phyloP scores from a whole-genome alignment of 805 yeast genomes.

The Kazachstania martiniae region DNA sequence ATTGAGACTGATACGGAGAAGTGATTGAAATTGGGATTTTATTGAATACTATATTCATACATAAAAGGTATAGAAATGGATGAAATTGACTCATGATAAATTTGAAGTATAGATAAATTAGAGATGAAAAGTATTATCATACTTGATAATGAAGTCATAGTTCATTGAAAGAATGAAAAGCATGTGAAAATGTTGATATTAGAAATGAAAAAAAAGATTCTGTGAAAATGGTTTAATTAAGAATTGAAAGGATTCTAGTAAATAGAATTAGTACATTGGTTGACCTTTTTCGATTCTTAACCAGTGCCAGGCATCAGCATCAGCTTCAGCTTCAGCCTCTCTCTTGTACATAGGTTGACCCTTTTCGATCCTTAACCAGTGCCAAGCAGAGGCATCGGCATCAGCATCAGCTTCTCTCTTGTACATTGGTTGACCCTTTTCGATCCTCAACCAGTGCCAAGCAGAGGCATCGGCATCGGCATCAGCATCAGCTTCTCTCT shows the following conservation, averaged over 20 bases:
- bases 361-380: conserved; percentile 17
- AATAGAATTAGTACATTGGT: conserved; percentile 16
- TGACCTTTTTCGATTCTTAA: conserved; percentile 17
- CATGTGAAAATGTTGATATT: too few species aligned
- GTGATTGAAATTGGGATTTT: too few species aligned
- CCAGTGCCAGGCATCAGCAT: conserved; percentile 21
- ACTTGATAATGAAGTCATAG: too few species aligned
- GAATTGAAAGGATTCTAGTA: not conserved
- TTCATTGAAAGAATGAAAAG: too few species aligned
- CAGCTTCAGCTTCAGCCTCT: conserved; percentile 12
- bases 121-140: too few species aligned
- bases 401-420: conserved; percentile 20
- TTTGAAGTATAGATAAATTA: not conserved
- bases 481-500: conserved; percentile 23
- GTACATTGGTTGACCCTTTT: conserved; percentile 22
- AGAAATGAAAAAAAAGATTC: too few species aligned
- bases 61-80: too few species aligned
- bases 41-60: too few species aligned
- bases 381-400: conserved; percentile 20
- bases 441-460: conserved; percentile 21
- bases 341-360: conserved; percentile 20
- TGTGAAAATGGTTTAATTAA: too few species aligned
- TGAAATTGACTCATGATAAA: too few species aligned
- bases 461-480: conserved; percentile 20
- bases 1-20: conserved; percentile 2